Evolutionary conservation across 2,329 filamentous ascomycete species (phyloP).

Genomic region (Trichoderma citrinoviride): DNA sequence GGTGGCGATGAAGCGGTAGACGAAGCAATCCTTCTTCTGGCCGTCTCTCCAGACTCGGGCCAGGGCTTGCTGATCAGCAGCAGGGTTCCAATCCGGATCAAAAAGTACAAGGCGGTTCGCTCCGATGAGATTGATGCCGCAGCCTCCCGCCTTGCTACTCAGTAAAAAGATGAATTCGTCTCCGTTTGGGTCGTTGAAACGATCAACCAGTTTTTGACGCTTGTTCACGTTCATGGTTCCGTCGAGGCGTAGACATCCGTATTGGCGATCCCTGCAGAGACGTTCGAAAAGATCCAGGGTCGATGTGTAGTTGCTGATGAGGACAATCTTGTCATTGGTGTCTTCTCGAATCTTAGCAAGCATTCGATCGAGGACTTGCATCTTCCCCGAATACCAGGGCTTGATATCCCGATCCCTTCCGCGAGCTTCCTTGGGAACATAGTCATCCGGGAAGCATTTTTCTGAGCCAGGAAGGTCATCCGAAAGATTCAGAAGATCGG

Average conservation of each 20-base stretch:
- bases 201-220: slow-evolving; percentile 93
- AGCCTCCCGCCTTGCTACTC: slow-evolving; percentile 94
- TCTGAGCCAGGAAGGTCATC: slow-evolving; percentile 87
- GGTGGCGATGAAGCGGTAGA: slow-evolving; percentile 98
- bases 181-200: slow-evolving; percentile 91
- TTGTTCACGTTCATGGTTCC: slow-evolving; percentile 98
- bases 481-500: slow-evolving; percentile 80
- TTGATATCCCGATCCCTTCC: slow-evolving; percentile 91
- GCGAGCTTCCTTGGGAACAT: slow-evolving; percentile 79
- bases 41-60: slow-evolving; percentile 98
- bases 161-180: slow-evolving; percentile 93
- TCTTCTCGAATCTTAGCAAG: slow-evolving; percentile 90
- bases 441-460: slow-evolving; percentile 76
- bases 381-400: slow-evolving; percentile 96
- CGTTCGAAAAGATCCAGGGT: slow-evolving; percentile 93
- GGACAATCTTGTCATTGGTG: slow-evolving; percentile 97
- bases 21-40: slow-evolving; percentile 98
- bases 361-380: slow-evolving; percentile 98
- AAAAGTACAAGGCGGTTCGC: slow-evolving; percentile 94
- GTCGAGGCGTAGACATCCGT: slow-evolving; percentile 85
- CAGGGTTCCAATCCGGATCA: slow-evolving; percentile 97
- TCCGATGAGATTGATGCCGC: slow-evolving; percentile 92
- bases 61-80: slow-evolving; percentile 93
- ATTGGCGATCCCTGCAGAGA: slow-evolving; percentile 79
- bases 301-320: slow-evolving; percentile 98